Evolutionary conservation across 345 rosid genomes (phyloP).

Genomic region (Ceriops tagal): DNA sequence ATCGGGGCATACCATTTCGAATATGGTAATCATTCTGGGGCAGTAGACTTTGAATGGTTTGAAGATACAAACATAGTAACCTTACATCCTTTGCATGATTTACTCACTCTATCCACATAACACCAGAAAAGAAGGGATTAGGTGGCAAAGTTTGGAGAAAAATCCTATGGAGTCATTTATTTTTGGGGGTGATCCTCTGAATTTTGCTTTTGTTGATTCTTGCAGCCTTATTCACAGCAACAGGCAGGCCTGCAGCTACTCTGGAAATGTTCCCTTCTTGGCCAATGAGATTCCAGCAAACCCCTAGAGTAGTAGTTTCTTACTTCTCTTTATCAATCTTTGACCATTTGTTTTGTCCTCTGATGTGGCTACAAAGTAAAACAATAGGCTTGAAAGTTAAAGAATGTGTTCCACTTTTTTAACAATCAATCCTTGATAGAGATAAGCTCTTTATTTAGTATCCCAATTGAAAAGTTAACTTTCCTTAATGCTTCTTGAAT

Average conservation of each 20-base stretch:
- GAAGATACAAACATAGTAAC: slow-evolving; percentile 57
- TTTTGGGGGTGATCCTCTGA: slow-evolving; percentile 41
- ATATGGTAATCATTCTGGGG: slow-evolving; percentile 60
- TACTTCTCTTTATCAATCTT: slow-evolving; percentile 34
- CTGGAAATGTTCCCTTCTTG: slow-evolving; percentile 99
- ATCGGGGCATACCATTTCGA: slow-evolving; percentile 44
- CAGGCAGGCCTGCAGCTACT: slow-evolving; percentile 86
- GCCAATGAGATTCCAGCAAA: slow-evolving; percentile 97
- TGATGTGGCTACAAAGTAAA: slow-evolving; percentile 1
- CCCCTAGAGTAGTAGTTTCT: slow-evolving; percentile 63
- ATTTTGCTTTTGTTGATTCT: slow-evolving; percentile 16
- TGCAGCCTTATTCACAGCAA: slow-evolving; percentile 69
- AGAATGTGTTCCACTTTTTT: background rate
- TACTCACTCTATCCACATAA: slow-evolving; percentile 38
- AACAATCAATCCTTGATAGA: background rate
- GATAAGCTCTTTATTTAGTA: background rate
- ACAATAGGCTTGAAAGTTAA: background rate
- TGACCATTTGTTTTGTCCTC: slow-evolving; percentile 47
- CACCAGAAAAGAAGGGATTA: slow-evolving; percentile 33
- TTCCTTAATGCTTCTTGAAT: background rate
- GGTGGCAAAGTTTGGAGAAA: slow-evolving; percentile 20
- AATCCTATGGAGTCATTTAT: background rate
- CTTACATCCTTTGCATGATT: slow-evolving; percentile 37
- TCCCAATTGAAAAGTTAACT: background rate
- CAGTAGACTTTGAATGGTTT: slow-evolving; percentile 58